Percentiles rank a stretch among this genome's conserved stretches.
Evolutionary conservation across 345 rosid species (phyloP).

Genomic region (Hibiscus trionum): DNA sequence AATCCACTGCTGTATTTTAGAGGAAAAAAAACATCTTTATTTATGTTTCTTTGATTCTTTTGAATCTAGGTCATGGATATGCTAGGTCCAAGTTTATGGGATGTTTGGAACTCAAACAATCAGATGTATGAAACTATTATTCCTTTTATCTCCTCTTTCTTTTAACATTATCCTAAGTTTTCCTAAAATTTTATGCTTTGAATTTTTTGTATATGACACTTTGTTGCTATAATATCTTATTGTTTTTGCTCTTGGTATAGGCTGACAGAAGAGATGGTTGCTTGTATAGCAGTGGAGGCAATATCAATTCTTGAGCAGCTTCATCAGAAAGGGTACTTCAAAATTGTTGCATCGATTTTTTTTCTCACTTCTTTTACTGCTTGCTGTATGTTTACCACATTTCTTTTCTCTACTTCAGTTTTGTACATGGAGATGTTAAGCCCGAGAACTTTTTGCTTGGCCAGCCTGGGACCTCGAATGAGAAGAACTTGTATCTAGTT

Average conservation of each 20-base stretch:
- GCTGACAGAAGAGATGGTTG: conserved; percentile 80
- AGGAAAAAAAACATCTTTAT: conserved; percentile 17
- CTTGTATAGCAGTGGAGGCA: conserved; percentile 85
- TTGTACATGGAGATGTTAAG: conserved; percentile 94
- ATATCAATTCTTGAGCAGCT: conserved; percentile 85
- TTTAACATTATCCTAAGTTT: conserved; percentile 4
- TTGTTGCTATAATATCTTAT: neutral
- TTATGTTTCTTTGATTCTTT: conserved; percentile 3
- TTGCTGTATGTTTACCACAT: neutral
- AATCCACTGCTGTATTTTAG: neutral
- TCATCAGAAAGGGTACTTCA: conserved; percentile 70
- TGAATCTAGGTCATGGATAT: conserved; percentile 75
- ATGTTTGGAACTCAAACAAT: conserved; percentile 54
- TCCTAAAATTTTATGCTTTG: conserved; percentile 13
- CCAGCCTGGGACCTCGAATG: conserved; percentile 71
- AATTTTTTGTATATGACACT: conserved; percentile 3
- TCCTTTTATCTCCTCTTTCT: conserved; percentile 1
- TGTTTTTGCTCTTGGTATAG: conserved; percentile 24
- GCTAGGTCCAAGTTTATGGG: conserved; percentile 85
- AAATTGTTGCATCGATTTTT: conserved; percentile 16
- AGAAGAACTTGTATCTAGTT: conserved; percentile 77
- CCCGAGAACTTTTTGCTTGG: conserved; percentile 98
- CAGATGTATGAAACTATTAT: conserved; percentile 28
- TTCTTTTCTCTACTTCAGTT: conserved; percentile 35
- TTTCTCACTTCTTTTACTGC: neutral